A percentile compares a stretch with the other conserved stretches of the same genome.
These are phyloP conservation scores for Petunia axillaris DNA, from an alignment of 257 asterid genomes.

Conservation along the genomic window DNA sequence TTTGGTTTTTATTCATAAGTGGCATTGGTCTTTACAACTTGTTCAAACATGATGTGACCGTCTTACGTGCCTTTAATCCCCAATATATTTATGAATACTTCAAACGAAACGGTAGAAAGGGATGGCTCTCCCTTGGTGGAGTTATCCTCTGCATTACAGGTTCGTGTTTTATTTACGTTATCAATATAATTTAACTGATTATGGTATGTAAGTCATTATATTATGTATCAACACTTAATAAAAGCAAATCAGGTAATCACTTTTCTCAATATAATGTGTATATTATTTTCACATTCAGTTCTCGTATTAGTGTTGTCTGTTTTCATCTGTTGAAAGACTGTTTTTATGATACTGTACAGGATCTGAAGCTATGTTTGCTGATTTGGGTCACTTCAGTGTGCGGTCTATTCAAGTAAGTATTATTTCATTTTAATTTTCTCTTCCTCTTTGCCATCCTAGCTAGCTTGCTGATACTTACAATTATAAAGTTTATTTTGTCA, in stretches of 20 bases:
- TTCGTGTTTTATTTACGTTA: background rate
- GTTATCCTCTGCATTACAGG: slow-evolving; percentile 56
- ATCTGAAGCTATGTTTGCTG: slow-evolving; percentile 82
- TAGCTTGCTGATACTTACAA: too few relatives aligned
- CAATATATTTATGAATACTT: slow-evolving; percentile 48
- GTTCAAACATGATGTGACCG: slow-evolving; percentile 45
- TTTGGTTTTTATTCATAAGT: slow-evolving; percentile 53
- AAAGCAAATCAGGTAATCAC: too few relatives aligned
- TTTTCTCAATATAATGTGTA: too few relatives aligned
- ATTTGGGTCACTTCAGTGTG: slow-evolving; percentile 70
- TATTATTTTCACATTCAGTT: too few relatives aligned
- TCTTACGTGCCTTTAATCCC: slow-evolving; percentile 53
- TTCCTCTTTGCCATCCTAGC: too few relatives aligned
- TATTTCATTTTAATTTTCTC: background rate
- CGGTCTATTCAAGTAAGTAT: slow-evolving; percentile 57
- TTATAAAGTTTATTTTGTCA: background rate
- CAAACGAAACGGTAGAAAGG: slow-evolving; percentile 41
- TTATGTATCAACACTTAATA: too few relatives aligned
- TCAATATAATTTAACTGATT: too few relatives aligned
- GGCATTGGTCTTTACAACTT: slow-evolving; percentile 58
- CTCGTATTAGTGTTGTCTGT: too few relatives aligned
- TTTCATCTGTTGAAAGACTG: too few relatives aligned
- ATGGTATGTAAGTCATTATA: too few relatives aligned
- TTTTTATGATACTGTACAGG: slow-evolving; percentile 38
- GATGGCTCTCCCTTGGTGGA: slow-evolving; percentile 71